Evolutionary conservation across 148 eudicot species (phyloP), one percentile per base, ranked within the genome.

Genomic region (Rhododendron mucronatum): DNA sequence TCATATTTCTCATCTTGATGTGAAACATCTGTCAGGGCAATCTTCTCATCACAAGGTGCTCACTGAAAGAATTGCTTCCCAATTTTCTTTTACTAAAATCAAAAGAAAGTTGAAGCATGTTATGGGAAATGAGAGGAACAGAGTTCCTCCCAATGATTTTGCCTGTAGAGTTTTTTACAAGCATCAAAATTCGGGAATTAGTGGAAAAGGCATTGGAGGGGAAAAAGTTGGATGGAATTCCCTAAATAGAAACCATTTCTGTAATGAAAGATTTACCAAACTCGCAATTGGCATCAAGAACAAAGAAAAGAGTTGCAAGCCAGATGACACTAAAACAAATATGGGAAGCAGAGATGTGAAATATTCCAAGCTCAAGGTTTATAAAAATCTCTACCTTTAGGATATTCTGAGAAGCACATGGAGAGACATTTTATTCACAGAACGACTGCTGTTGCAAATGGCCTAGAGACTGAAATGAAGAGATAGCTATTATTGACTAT

Each of bases 181-280:
- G 88, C 88, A 82, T 63, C 84, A 57, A 30, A 90, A 78, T 67
- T 35, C 80, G 6, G 85, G 86, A 83, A 88, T 86, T 63, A 77
- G 83, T 86, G 95, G 92, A 48, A 92, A 91, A 86, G 90, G 90
- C 47, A 7, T 83, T 79, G 45, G 45, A 41, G 89, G 91, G 80
- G 97, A 91, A 88, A 87, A 83, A 87, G 85, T 76, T 50, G 92
- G 92, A 84, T 91, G 7, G 45, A 41, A 41, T 41, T 41, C 45
- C 45, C 45, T 7, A 41, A 41, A 41, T 41, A 41, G 7, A 90
- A 92, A 94, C 84, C 98, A 92, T 89, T 94, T 95, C 81, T 95
- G 89, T 83, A 90, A 87, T 4, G 98, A 94, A 89, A 94, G 89
- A 87, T 90, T 97, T 86, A 88, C 95, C 18, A 90, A 85, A 88